Base-by-base conservation (phyloP, 768 basidiomycete species). In the Gloeopeniophorella convolvens region DNA sequence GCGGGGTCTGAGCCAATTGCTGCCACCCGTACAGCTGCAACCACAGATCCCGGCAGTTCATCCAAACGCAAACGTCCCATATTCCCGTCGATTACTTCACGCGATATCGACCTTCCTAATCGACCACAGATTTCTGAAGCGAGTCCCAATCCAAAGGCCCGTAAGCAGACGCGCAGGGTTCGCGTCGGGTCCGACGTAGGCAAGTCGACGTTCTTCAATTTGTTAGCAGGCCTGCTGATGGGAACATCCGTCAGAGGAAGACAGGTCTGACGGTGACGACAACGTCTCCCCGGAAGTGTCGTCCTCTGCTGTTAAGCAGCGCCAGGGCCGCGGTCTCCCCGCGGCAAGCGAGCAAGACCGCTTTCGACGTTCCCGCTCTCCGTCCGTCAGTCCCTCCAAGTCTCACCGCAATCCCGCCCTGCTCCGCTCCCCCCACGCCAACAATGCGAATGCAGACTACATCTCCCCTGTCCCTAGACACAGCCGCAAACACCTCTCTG, bases 81-180 rank as follows among this genome's bases (percentile, higher is more conserved):
- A 33, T 60, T 58, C 43, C 62, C 50, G 6, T 60, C 58, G 9
- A 30, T 46, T 18, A 20, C 37, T 37, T 28, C 42, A 15, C 41
- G 33, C 2, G 59, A 59, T 12, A 21, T 42, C 10, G 47, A 51
- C 2, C 16, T 33, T 26, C 53, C 59, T 8, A 50, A 27, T 15
- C 44, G 50, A 39, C 57, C 21, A 48, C 65, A 11, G 33, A 27
- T 59, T 52, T 42, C 45, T 5, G 72, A 78, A 53, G 63, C 67
- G 4, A 83, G 80, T 0, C 80, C 79, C 10, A 81, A 83, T 59
- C 78, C 81, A 30, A 80, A 80, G 61, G 71, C 79, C 1, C 76
- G 80, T 56, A 84, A 84, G 59, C 65, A 71, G 24, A 48, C 45
- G 26, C 49, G 57, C 33, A 55, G 41, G 16, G 5, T 30, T 16